phyloP scores from a whole-genome alignment of 345 rosid species.

The thale cress (Arabidopsis thaliana) region TAIR10.1 NC_003076.8:4958501-4959000 shows the following conservation, averaged over 20 bases:
- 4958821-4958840: conserved; percentile 72
- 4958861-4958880: conserved; percentile 61
- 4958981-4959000: conserved; percentile 89
- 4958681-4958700: conserved; percentile 9
- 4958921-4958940: conserved; percentile 97
- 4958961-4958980: conserved; percentile 80
- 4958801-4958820: conserved; percentile 70
- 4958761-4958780: conserved; percentile 86
- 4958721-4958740: conserved; percentile 38
- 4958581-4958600: not conserved
- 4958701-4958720: conserved; percentile 4
- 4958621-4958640: conserved; percentile 7
- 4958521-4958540: conserved; percentile 3
- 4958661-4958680: conserved; percentile 6
- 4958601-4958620: conserved; percentile 8
- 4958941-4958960: conserved; percentile 93
- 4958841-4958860: conserved; percentile 76
- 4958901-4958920: conserved; percentile 83
- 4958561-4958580: not conserved
- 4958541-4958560: not conserved
- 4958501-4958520: not conserved
- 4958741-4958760: conserved; percentile 82
- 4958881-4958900: conserved; percentile 84
- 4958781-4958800: conserved; percentile 78
- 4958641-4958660: not conserved